Percentiles rank a stretch among this genome's conserved stretches.
phyloP scores from a whole-genome alignment of 2,329 filamentous ascomycete species.

The Botrytis cinerea region DNA sequence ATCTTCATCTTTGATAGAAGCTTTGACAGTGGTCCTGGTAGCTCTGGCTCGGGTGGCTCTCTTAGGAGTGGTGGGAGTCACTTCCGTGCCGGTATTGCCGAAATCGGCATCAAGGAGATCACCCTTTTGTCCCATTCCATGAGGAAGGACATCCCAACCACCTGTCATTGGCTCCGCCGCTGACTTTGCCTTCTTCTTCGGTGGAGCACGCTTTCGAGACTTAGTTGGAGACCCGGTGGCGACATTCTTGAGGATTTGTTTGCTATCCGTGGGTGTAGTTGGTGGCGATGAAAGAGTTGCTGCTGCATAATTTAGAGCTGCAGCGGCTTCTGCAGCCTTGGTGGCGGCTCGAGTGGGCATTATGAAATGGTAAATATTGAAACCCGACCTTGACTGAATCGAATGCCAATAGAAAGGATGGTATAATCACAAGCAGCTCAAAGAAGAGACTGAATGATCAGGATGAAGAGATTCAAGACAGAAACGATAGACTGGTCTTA shows the following conservation, averaged over 20 bases:
- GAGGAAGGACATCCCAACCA: constrained; percentile 52
- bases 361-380: background rate
- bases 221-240: constrained; percentile 10
- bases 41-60: background rate
- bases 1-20: constrained; percentile 9
- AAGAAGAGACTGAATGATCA: background rate
- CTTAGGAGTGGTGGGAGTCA: background rate
- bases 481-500: background rate
- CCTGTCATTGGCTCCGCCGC: constrained; percentile 28
- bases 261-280: background rate
- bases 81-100: background rate
- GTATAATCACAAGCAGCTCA: background rate
- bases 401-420: background rate
- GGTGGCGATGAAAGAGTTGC: constrained; percentile 19
- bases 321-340: constrained; percentile 8
- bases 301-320: background rate
- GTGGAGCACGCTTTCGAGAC: constrained; percentile 24
- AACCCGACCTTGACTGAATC: background rate
- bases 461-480: background rate
- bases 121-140: constrained; percentile 52
- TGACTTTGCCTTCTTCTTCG: constrained; percentile 22
- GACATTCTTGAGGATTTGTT: background rate
- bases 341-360: constrained; percentile 22
- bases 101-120: constrained; percentile 26
- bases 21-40: background rate